Percentiles rank a stretch among this genome's conserved stretches.
Conservation (phyloP, 345 rosid species). For the Psidium friedrichsthalianum region DNA sequence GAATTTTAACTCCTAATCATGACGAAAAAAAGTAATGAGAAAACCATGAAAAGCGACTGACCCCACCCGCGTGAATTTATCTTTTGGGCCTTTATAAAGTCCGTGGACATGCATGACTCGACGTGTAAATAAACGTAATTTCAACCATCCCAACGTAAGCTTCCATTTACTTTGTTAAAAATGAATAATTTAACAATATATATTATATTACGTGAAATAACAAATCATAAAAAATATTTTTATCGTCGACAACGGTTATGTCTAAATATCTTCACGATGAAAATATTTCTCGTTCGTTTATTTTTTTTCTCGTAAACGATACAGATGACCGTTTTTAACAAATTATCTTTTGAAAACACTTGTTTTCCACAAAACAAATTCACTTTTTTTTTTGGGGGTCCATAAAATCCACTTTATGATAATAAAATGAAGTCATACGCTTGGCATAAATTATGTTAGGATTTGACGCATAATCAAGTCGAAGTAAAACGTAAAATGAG, state of each 20-base stretch:
- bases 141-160: neutral
- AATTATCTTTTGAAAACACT: neutral
- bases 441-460: too few species aligned
- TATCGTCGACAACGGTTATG: too few species aligned
- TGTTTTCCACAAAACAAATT: too few species aligned
- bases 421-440: too few species aligned
- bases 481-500: too few species aligned
- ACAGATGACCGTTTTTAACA: rapidly evolving
- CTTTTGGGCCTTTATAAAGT: neutral
- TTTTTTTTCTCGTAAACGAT: neutral
- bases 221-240: neutral
- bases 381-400: too few species aligned
- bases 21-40: neutral
- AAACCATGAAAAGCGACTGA: neutral
- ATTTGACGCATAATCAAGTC: too few species aligned
- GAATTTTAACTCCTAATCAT: neutral
- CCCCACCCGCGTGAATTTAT: neutral
- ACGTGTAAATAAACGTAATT: neutral
- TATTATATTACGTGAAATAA: too few species aligned
- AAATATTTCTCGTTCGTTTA: neutral
- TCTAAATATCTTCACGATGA: neutral
- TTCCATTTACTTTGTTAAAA: neutral
- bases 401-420: too few species aligned
- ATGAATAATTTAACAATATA: neutral
- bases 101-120: neutral